Evolutionary conservation across 352 stramenopile genomes (phyloP), one percentile per base, ranked within the genome.

Genomic region (Pythium folliculosum): DNA sequence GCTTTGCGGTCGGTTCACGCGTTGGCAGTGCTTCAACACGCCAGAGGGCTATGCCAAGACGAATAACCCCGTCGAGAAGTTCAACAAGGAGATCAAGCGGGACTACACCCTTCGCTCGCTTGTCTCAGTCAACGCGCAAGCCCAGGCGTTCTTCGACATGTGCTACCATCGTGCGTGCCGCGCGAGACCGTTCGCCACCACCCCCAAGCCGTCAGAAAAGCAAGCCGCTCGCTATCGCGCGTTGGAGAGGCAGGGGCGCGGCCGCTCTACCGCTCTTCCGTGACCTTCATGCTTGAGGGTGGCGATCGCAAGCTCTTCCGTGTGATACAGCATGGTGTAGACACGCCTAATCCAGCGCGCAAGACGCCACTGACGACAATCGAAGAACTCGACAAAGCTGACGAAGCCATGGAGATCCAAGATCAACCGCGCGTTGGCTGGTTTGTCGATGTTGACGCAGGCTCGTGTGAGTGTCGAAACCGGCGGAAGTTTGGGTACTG

Each of bases 401-500:
- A 45, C 38, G 38, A 45, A 19, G 38, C 8, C 10, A 45, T 51
- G 45, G 45, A 23, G n/a, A 51, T 19, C 14, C 12, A 51, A 8
- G 23, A 48, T 10, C 56, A 63, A 43, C 40, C 56, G 38, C 23
- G 13, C 19, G 22, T 32, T 30, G 48, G 45, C 58, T 69, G 52
- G 53, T 9, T 32, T 12, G 62, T 63, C 12, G 45, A 69, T 27
- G 43, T 69, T 4, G 44, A 32, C 45, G 37, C 40, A 51, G 23
- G 22, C 23, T 44, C 43, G 13, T 65, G 58, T 56, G 44, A 38
- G 44, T 65, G 58, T 27, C 48, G 50, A 19, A 49, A 51, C 30
- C 56, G 58, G 58, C 21, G 25, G 27, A 69, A 63, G 62, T 51
- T 51, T 25, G n/a, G n/a, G 21, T 51, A 51, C 45, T 51, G 45